Evolutionary conservation across 2,329 filamentous ascomycete species (phyloP).

Genomic region (Nothopassalora personata): DNA sequence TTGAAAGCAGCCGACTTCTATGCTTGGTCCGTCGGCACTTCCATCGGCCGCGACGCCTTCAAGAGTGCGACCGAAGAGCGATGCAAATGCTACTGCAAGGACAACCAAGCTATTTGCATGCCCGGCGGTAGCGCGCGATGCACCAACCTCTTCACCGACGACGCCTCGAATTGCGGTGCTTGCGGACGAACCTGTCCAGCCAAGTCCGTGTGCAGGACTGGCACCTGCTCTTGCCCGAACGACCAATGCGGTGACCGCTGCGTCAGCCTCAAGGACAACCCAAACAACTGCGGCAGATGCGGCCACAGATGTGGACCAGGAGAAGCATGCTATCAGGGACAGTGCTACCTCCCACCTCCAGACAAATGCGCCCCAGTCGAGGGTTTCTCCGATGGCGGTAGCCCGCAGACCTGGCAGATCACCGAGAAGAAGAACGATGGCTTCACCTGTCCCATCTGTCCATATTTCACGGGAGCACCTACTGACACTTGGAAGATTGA

Average conservation of each 20-base stretch:
- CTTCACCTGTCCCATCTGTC: too few relatives aligned
- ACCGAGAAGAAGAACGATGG: too few relatives aligned
- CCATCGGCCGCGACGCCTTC: background rate
- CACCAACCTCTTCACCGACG: slow-evolving; percentile 2
- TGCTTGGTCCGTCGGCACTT: background rate
- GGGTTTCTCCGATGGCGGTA: background rate
- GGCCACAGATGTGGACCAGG: slow-evolving; percentile 3
- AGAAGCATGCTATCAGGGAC: slow-evolving; percentile 5
- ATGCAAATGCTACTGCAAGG: slow-evolving; percentile 7
- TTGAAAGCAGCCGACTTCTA: slow-evolving; percentile 4
- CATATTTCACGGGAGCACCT: too few relatives aligned
- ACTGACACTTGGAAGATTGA: too few relatives aligned
- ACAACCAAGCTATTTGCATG: background rate
- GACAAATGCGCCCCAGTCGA: slow-evolving; percentile 3
- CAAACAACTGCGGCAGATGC: slow-evolving; percentile 9
- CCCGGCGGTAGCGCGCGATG: background rate
- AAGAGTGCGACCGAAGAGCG: background rate
- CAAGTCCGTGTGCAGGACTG: slow-evolving; percentile 1
- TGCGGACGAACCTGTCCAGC: slow-evolving; percentile 6
- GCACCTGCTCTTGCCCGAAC: slow-evolving; percentile 7
- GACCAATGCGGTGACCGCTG: slow-evolving; percentile 6
- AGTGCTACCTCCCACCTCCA: slow-evolving; percentile 6
- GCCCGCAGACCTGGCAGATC: too few relatives aligned
- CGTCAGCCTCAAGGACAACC: background rate
- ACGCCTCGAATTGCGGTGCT: slow-evolving; percentile 8